Evolutionary conservation across 1,284 basidiomycete genomes (phyloP), one percentile per base, ranked within the genome.

Genomic region (Amylostereum areolatum): DNA sequence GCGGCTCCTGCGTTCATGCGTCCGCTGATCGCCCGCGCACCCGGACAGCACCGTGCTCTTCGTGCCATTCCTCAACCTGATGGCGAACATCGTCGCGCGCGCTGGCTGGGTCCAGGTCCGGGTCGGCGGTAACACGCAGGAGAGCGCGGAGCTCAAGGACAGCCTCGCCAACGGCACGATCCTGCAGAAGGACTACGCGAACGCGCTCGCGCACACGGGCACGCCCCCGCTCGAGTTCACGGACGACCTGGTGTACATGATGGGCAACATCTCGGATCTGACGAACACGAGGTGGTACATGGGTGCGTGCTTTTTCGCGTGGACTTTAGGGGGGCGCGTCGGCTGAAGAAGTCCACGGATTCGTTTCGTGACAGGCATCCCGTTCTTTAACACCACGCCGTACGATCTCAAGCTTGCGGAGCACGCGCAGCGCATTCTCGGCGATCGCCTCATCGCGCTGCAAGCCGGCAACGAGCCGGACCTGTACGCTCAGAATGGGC

Each of bases 121-220:
- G 40, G 74, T 90, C 3, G 89, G 88, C 34, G 89, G 88, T 48
- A 90, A 90, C 63, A 83, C 83, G 2, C 85, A 89, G 59, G 85
- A 89, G 52, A 74, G 69, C 27, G 80, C 81, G 8, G 53, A 55
- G 1, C 48, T 66, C 44, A 60, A 65, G 9, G 37, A 37, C 12
- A 57, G 50, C 42, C 57, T 66, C 5, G 53, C 56, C 2, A 55
- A 62, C 34, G 54, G 53, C 35, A 37, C 47, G 1, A 53, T 50
- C 32, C 36, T 57, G 25, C 49, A 48, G 35, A 63, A 61, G 45
- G 55, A 57, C 39, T 42, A 43, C 7, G 43, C 34, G 9, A 47
- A 48, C 12, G 24, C 52, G 3, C 56, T 49, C 11, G 56, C 57
- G 39, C 52, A 56, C 60, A 81, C 77, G 0, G 60, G 72, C 56